Conservation (phyloP, 1,284 basidiomycete genomes). For the Irpex rosettiformis region DNA sequence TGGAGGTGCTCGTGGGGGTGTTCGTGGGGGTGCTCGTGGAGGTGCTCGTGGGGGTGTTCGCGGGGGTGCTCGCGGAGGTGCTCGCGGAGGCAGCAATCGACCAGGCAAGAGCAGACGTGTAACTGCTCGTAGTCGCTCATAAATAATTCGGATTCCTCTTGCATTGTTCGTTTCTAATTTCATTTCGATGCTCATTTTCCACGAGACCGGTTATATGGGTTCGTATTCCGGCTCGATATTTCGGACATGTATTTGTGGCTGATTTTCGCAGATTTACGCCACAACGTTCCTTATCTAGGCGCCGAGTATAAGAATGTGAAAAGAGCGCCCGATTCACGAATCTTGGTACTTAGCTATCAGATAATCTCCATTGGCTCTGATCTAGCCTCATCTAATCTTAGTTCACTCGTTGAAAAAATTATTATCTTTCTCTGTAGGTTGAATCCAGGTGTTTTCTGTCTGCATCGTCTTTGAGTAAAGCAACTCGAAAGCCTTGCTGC, state of each 20-base stretch:
- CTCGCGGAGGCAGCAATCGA: conserved; percentile 41
- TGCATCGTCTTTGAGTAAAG: too few species aligned
- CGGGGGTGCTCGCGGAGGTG: conserved; percentile 24
- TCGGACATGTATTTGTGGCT: not conserved
- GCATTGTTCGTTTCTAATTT: not conserved
- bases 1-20: conserved; percentile 25
- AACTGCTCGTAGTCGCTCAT: conserved; percentile 39
- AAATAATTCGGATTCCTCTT: not conserved
- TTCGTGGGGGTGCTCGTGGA: conserved; percentile 25
- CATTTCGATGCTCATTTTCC: not conserved
- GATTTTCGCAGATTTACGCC: not conserved
- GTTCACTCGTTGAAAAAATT: not conserved
- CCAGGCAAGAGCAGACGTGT: conserved; percentile 62
- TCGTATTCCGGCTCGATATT: too few species aligned
- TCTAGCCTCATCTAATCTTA: too few species aligned
- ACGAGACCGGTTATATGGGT: too few species aligned
- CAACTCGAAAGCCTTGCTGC: not conserved
- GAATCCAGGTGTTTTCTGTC: too few species aligned
- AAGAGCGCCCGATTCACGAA: too few species aligned
- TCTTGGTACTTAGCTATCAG: too few species aligned
- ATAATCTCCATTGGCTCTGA: not conserved
- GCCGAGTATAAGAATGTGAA: too few species aligned
- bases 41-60: conserved; percentile 26
- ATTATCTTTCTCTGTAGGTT: too few species aligned
- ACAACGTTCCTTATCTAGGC: not conserved